Conservation (phyloP, 768 basidiomycete species). For the Auriscalpium microsporum region DNA sequence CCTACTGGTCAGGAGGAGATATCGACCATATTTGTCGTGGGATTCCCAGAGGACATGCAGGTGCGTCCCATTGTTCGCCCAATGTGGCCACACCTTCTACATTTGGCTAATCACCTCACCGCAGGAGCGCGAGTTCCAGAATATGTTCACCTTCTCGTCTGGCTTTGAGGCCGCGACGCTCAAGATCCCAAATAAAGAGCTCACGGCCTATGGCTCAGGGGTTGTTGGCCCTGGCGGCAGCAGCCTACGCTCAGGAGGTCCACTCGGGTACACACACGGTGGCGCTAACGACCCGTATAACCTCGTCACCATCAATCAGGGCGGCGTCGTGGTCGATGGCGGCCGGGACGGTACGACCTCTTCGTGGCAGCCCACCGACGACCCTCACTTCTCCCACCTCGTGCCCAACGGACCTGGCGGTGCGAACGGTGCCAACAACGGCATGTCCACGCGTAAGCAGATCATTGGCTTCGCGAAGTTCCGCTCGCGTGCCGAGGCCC, state of each 20-base stretch:
- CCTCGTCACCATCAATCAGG: conserved; percentile 74
- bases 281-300: conserved; percentile 79
- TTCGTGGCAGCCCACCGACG: conserved; percentile 45
- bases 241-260: conserved; percentile 14
- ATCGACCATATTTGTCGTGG: conserved; percentile 95
- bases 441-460: conserved; percentile 71
- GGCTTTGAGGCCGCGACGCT: conserved; percentile 97
- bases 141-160: conserved; percentile 94
- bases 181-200: conserved; percentile 93
- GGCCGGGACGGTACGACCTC: conserved; percentile 65
- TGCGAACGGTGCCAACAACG: conserved; percentile 8
- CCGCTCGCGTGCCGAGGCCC: conserved; percentile 74
- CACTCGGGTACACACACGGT: conserved; percentile 20
- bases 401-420: conserved; percentile 10
- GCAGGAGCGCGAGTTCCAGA: conserved; percentile 98
- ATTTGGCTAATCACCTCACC: conserved; percentile 9
- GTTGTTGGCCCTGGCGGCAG: conserved; percentile 1
- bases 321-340: conserved; percentile 73
- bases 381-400: conserved; percentile 26
- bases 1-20: conserved; percentile 66
- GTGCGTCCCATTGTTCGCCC: conserved; percentile 33
- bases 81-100: conserved; percentile 4
- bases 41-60: conserved; percentile 99
- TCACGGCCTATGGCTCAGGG: conserved; percentile 56
- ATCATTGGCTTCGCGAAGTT: conserved; percentile 99